Base-by-base conservation (phyloP, 164 flowering plant genomes). In the Vitis rupestris region DNA sequence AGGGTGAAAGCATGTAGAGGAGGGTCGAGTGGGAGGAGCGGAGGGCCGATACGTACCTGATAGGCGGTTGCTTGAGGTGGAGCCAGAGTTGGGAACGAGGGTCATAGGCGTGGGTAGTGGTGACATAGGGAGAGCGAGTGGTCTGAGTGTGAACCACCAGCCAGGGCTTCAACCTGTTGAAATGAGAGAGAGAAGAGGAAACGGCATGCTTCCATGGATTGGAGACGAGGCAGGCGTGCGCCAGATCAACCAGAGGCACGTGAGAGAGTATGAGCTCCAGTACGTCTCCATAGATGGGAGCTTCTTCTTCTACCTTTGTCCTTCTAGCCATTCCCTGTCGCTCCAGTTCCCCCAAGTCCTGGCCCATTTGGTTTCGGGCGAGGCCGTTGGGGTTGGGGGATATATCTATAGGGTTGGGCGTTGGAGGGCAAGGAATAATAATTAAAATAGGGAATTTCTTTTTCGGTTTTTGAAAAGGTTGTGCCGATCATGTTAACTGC, bases 31-130 rank as follows among this genome's bases (percentile, higher is more conserved):
- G 74, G 8, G 90, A 82, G 16, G 91, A 82, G 15, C 83, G 84
- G 67, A 86, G 79, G 47, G 60, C 2, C 19, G 80, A 74, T 59
- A 59, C 16, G 61, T 61, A 11, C 0, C 53, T 10, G 11, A 55
- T n/a, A 4, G 66, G 8, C 12, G 78, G 61, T 17, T 67, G 64
- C 9, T 66, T 19, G 54, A 87, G 54, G 11, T 72, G 30, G 48
- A 88, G 52, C 98, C 97, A 93, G 3, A 74, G 55, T 31, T 65
- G 59, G 4, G 94, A 86, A 14, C 82, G 74, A 0, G 95, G 93
- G 51, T 93, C 98, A 72, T 79, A 93, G 1, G 90, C 94, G 63
- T 66, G 82, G 0, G 80, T 13, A 65, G 78, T 29, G 7, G 69
- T 60, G 9, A 51, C 2, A 62, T 73, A 66, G 12, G 83, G 85